Evolutionary conservation across 257 asterid genomes (phyloP).

Genomic region (Perilla frutescens): DNA sequence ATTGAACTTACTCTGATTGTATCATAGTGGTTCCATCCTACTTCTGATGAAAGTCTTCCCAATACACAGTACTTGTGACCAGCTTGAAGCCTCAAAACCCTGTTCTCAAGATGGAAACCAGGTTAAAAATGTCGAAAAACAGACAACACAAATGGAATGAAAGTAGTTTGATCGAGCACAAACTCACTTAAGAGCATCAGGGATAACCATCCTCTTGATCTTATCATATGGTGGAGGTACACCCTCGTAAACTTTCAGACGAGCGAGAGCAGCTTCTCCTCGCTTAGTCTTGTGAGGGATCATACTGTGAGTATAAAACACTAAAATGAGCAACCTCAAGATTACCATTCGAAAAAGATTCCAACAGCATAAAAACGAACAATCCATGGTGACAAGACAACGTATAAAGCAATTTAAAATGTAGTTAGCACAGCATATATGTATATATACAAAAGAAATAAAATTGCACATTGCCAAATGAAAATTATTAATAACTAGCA

Average conservation of each 20-base stretch:
- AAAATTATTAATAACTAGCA: no score
- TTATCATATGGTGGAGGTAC: slow-evolving; percentile 76
- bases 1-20: slow-evolving; percentile 67
- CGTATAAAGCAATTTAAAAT: no score
- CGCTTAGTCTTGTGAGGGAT: slow-evolving; percentile 84
- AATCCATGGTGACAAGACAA: no score
- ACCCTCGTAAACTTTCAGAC: slow-evolving; percentile 74
- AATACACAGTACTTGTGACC: slow-evolving; percentile 82
- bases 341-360: neutral
- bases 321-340: neutral
- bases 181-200: slow-evolving; percentile 83
- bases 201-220: slow-evolving; percentile 76
- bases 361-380: neutral
- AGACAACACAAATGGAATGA: neutral
- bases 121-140: neutral
- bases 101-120: slow-evolving; percentile 20
- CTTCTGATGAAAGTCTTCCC: slow-evolving; percentile 90
- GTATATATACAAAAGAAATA: no score
- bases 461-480: no score
- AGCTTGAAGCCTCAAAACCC: slow-evolving; percentile 93
- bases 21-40: slow-evolving; percentile 93
- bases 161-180: neutral
- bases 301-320: slow-evolving; percentile 44
- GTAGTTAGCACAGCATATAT: no score
- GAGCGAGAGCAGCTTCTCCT: slow-evolving; percentile 76